Conservation (phyloP, 129 eudicot species). For the Saposhnikovia divaricata region DNA sequence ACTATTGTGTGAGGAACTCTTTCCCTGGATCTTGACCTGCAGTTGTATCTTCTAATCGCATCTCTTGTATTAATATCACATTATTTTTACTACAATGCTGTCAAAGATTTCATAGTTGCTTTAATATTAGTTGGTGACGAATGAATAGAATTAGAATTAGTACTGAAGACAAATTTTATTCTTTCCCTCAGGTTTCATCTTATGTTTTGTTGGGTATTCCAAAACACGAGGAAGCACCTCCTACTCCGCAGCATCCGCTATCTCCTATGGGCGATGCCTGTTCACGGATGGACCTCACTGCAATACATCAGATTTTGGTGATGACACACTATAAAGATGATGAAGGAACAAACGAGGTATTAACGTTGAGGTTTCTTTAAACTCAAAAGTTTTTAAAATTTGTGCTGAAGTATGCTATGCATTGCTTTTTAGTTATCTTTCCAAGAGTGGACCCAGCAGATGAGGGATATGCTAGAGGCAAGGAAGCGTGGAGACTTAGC, state of each 20-base stretch:
- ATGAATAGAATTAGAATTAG: background rate
- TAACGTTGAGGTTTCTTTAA: background rate
- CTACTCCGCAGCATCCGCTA: slow-evolving; percentile 72
- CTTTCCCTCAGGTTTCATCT: slow-evolving; percentile 54
- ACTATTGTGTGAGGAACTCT: background rate
- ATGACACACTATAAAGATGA: slow-evolving; percentile 72
- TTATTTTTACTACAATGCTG: background rate
- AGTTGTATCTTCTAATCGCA: background rate
- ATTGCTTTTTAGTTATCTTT: slow-evolving; percentile 46
- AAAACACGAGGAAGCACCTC: slow-evolving; percentile 74
- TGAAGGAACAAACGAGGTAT: slow-evolving; percentile 86
- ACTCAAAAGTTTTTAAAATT: background rate
- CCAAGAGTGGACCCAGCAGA: slow-evolving; percentile 98
- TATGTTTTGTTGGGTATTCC: slow-evolving; percentile 78
- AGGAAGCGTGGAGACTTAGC: slow-evolving; percentile 93
- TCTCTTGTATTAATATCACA: background rate
- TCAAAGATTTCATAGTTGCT: background rate
- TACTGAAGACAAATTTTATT: slow-evolving; percentile 2
- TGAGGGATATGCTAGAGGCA: slow-evolving; percentile 95
- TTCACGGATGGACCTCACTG: slow-evolving; percentile 77
- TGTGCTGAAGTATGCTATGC: background rate
- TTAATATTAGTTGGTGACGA: background rate
- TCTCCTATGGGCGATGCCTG: slow-evolving; percentile 98
- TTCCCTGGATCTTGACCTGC: background rate
- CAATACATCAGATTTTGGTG: slow-evolving; percentile 71